Evolutionary conservation across 805 yeast genomes (phyloP).

Genomic region (Metschnikowia lochheadii): DNA sequence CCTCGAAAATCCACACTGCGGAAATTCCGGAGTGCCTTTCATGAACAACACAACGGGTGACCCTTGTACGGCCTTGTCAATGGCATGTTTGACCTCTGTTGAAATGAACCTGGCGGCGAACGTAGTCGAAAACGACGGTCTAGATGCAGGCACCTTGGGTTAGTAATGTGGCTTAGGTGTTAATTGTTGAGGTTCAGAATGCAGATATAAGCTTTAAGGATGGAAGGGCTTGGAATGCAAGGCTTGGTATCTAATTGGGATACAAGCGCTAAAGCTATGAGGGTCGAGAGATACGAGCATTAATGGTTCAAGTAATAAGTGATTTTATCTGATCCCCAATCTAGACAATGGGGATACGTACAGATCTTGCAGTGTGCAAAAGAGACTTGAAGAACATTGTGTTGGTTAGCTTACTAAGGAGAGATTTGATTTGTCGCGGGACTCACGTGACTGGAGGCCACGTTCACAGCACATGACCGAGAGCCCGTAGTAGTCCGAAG

Average conservation of each 20-base stretch:
- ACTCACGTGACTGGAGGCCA: neutral
- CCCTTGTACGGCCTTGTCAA: slow-evolving; percentile 76
- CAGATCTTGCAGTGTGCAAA: slow-evolving; percentile 12
- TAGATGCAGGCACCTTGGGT: neutral
- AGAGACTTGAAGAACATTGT: slow-evolving; percentile 11
- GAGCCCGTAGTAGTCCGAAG: no score
- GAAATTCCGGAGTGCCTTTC: slow-evolving; percentile 98
- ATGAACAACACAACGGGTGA: slow-evolving; percentile 95
- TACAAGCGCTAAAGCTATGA: neutral
- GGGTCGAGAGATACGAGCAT: neutral
- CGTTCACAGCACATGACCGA: neutral
- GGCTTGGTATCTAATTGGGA: no score
- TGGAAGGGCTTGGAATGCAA: no score
- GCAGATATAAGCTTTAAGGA: no score
- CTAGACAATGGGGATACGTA: slow-evolving; percentile 5
- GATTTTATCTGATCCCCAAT: no score
- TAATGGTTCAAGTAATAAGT: no score
- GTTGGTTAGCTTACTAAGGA: slow-evolving; percentile 8
- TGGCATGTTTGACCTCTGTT: slow-evolving; percentile 76
- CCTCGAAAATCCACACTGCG: slow-evolving; percentile 96
- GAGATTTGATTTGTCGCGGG: slow-evolving; percentile 3
- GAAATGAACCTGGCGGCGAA: slow-evolving; percentile 49
- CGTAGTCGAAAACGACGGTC: neutral
- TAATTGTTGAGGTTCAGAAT: no score
- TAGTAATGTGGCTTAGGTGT: neutral